Evolutionary conservation across 805 yeast species (phyloP), one percentile per base, ranked within the genome.

Genomic region (Lachancea waltii): DNA sequence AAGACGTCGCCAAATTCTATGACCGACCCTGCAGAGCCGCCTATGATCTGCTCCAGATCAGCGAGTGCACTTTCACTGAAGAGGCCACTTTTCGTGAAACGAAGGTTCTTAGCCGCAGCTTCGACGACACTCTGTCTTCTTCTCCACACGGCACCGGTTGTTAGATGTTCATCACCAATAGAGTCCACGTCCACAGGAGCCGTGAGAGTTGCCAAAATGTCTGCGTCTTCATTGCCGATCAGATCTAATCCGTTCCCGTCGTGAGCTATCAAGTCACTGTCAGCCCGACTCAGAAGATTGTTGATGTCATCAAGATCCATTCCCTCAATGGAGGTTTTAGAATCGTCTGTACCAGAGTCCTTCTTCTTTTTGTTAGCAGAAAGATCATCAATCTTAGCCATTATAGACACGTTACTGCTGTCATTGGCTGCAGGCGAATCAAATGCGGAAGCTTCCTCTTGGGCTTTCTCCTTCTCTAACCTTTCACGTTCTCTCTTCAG

Each of bases 81-180:
- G 40, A 84, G 62, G 4, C 94, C 94, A 45, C 77, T 75, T 50
- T 75, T 81, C 0, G 94, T 84, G 14, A 81, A 77, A 45, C 90
- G 66, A 48, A 77, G 65, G 8, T 89, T 89, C 54, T 83, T 90
- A 7, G 77, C 73, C 7, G 79, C 81, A 3, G 92, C 89, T 49
- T 82, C 92, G 2, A 69, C 81, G 37, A 77, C 70, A 41, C 85
- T 78, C 34, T 81, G 80, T 49, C 84, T 67, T 55, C 87, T 71
- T 50, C 77, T 58, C 54, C 65, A 60, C 27, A 58, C 51, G 2
- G 58, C 46, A n/a, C 48, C 51, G 34, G 59, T 60, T 13, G 38
- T 44, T 22, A 41, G 26, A 5, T 35, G 26, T 33, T 39, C 29
- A 4, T 27, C 35, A 7, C 25, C 38, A 19, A 49, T 38, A 26